A percentile compares a stretch with the other conserved stretches of the same genome.
These are phyloP conservation scores for Septoria linicola DNA, from an alignment of 2,329 filamentous ascomycete genomes.

Conservation along the genomic window DNA sequence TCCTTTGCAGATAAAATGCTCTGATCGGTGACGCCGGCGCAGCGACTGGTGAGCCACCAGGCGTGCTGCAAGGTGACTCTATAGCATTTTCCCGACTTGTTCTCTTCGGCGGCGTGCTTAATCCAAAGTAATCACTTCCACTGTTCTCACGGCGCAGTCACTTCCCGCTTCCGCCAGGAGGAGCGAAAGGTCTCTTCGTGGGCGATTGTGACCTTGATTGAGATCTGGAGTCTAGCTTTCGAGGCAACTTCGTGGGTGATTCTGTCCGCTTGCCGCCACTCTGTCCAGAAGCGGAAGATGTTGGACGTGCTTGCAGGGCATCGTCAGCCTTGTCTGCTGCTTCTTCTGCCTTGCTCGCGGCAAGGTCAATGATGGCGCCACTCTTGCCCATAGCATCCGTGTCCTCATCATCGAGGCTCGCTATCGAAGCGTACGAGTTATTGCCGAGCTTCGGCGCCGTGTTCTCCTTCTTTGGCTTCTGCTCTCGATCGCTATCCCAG, in stretches of 20 bases:
- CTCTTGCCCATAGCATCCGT: slow-evolving; percentile 35
- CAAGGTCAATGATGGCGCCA: slow-evolving; percentile 31
- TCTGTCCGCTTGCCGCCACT: not conserved
- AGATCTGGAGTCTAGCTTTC: not conserved
- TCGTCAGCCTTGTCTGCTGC: slow-evolving; percentile 26
- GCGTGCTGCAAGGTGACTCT: not conserved
- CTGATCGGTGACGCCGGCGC: slow-evolving; percentile 8
- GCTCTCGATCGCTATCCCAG: slow-evolving; percentile 11
- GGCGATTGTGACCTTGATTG: slow-evolving; percentile 9
- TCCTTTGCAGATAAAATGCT: slow-evolving; percentile 12
- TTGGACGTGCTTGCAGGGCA: slow-evolving; percentile 5
- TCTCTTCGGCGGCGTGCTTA: slow-evolving; percentile 1
- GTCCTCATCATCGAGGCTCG: slow-evolving; percentile 23
- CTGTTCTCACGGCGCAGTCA: slow-evolving; percentile 6
- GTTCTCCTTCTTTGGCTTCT: slow-evolving; percentile 9
- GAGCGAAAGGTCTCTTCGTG: slow-evolving; percentile 8
- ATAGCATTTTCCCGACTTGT: not conserved
- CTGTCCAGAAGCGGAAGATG: not conserved
- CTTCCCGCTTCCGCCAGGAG: slow-evolving; percentile 10
- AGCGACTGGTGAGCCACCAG: slow-evolving; percentile 4
- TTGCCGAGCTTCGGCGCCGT: not conserved
- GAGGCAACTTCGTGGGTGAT: slow-evolving; percentile 10
- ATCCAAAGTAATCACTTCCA: slow-evolving; percentile 1
- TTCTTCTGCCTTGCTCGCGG: slow-evolving; percentile 24
- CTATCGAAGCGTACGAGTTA: slow-evolving; percentile 13